Conservation (phyloP, 2,329 filamentous ascomycete genomes). For the Ustilaginoidea virens region DNA sequence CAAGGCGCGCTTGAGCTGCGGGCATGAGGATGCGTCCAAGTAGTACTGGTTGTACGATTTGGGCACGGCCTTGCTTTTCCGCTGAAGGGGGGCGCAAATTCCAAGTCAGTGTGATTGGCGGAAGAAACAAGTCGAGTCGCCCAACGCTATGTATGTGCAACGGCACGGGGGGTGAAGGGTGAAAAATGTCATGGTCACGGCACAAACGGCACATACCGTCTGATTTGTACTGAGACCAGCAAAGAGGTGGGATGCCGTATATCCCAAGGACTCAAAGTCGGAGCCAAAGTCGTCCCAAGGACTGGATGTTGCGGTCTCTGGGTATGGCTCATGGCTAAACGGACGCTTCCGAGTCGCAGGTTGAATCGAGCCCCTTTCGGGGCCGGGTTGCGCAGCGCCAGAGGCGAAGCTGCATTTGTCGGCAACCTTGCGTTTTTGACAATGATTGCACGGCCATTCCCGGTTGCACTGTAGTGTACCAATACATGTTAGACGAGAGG, state of each 20-base stretch:
- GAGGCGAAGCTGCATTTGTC: constrained; percentile 19
- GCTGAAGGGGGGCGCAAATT: constrained; percentile 2
- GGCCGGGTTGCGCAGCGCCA: constrained; percentile 6
- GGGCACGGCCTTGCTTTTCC: constrained; percentile 7
- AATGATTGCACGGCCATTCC: constrained; percentile 24
- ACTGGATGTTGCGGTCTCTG: constrained; percentile 8
- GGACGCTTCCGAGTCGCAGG: constrained; percentile 11
- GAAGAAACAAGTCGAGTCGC: too few relatives aligned
- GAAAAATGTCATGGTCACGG: too few relatives aligned
- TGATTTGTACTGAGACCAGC: constrained; percentile 9
- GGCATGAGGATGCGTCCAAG: constrained; percentile 9
- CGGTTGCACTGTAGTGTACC: constrained; percentile 19
- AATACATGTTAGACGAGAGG: background rate
- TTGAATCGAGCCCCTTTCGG: constrained; percentile 9
- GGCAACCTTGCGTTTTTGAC: constrained; percentile 22
- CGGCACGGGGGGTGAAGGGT: too few relatives aligned
- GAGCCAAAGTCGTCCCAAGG: constrained; percentile 12
- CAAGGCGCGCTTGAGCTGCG: constrained; percentile 17
- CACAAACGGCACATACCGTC: background rate
- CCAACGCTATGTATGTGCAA: too few relatives aligned
- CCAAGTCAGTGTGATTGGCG: too few relatives aligned
- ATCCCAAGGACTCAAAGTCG: constrained; percentile 20
- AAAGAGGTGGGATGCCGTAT: constrained; percentile 18
- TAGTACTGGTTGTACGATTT: constrained; percentile 9
- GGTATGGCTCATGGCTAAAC: constrained; percentile 7